A percentile compares a stretch with the other conserved stretches of the same genome.
phyloP scores from a whole-genome alignment of 2,329 filamentous ascomycete genomes.

The Herpotrichia juniperi region DNA sequence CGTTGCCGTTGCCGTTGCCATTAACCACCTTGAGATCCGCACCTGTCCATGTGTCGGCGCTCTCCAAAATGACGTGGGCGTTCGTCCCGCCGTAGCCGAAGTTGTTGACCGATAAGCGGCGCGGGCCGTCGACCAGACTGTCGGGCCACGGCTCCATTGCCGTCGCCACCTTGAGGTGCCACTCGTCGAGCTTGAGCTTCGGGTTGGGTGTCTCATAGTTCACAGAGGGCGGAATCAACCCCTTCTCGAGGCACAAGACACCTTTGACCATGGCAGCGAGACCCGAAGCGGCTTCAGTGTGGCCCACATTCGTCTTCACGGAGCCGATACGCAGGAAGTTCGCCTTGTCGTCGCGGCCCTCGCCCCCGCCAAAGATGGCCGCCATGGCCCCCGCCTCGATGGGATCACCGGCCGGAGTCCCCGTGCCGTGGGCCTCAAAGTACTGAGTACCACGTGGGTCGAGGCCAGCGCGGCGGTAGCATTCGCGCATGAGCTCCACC shows the following conservation, averaged over 20 bases:
- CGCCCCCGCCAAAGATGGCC: constrained; percentile 10
- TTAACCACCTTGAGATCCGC: not conserved
- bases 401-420: constrained; percentile 24
- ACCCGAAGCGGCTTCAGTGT: constrained; percentile 21
- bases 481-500: constrained; percentile 40
- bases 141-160: constrained; percentile 15
- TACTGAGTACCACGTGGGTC: constrained; percentile 26
- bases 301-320: constrained; percentile 37
- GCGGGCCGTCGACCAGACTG: not conserved
- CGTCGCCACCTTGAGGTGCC: constrained; percentile 11
- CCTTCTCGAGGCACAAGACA: constrained; percentile 37
- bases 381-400: constrained; percentile 23
- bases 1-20: not conserved
- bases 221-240: constrained; percentile 25
- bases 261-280: constrained; percentile 28
- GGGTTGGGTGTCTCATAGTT: not conserved
- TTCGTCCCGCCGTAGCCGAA: constrained; percentile 23
- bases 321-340: constrained; percentile 26
- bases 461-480: constrained; percentile 44
- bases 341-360: not conserved
- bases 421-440: constrained; percentile 41
- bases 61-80: constrained; percentile 19
- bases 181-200: constrained; percentile 19
- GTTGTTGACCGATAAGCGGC: constrained; percentile 13
- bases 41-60: too few relatives aligned